phyloP scores from a whole-genome alignment of 805 yeast genomes.

The Spathaspora sp. region DNA sequence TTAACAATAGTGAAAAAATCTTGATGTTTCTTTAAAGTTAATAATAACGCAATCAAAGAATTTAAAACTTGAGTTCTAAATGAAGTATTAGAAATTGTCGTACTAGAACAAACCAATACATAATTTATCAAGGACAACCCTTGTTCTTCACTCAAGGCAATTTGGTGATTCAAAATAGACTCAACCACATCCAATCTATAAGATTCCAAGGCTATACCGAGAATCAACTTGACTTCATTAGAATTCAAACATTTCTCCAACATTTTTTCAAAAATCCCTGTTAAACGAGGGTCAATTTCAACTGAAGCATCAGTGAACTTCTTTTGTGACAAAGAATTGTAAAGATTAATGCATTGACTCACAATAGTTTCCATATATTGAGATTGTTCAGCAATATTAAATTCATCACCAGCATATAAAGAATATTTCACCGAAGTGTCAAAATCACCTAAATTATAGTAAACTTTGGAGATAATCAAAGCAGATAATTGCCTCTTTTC shows the following conservation, averaged over 20 bases:
- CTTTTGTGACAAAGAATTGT: conserved; percentile 62
- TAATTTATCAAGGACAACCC: conserved; percentile 62
- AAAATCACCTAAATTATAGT: conserved; percentile 90
- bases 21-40: conserved; percentile 50
- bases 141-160: conserved; percentile 43
- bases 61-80: conserved; percentile 67
- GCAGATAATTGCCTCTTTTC: conserved; percentile 83
- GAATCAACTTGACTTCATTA: conserved; percentile 73
- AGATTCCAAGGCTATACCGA: conserved; percentile 89
- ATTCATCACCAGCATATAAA: conserved; percentile 75
- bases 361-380: conserved; percentile 93
- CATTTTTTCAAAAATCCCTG: conserved; percentile 80
- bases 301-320: conserved; percentile 20
- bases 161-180: conserved; percentile 44
- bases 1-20: conserved; percentile 85
- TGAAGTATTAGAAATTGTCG: conserved; percentile 58
- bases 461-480: conserved; percentile 82
- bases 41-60: conserved; percentile 57
- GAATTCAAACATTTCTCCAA: conserved; percentile 68
- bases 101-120: conserved; percentile 68
- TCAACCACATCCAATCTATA: conserved; percentile 80
- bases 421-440: conserved; percentile 88
- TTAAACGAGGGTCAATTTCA: conserved; percentile 58
- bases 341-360: conserved; percentile 84
- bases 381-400: conserved; percentile 69